phyloP scores from a whole-genome alignment of 768 basidiomycete species.

The Tricholoma bakamatsutake region DNA sequence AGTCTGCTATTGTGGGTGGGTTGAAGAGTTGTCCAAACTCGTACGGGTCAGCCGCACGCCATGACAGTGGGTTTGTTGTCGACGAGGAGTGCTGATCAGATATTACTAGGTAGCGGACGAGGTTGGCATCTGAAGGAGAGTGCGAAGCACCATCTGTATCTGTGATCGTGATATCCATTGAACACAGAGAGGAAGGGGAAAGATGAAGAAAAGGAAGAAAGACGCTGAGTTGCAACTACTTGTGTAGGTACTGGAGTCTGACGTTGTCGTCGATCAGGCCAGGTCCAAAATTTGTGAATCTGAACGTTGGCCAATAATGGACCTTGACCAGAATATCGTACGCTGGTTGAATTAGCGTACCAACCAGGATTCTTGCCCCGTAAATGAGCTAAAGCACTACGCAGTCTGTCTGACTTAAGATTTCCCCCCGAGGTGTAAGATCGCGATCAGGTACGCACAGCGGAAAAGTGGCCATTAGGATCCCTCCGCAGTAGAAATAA shows the following conservation, averaged over 20 bases:
- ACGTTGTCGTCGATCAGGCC: not conserved
- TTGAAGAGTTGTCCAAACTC: not conserved
- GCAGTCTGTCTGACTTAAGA: too few relatives aligned
- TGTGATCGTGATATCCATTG: not conserved
- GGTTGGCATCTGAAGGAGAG: not conserved
- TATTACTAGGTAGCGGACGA: not conserved
- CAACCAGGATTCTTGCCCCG: not conserved
- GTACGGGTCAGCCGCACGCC: constrained; percentile 1
- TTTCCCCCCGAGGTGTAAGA: too few relatives aligned
- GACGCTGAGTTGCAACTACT: not conserved
- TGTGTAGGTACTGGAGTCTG: not conserved
- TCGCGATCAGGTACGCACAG: too few relatives aligned
- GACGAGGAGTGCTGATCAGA: not conserved
- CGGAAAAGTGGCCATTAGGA: too few relatives aligned
- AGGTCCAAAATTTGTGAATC: not conserved
- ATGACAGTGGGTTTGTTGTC: not conserved
- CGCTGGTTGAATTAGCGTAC: not conserved
- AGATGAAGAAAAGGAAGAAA: not conserved
- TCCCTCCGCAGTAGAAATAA: too few relatives aligned
- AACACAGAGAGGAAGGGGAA: not conserved
- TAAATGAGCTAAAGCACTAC: too few relatives aligned
- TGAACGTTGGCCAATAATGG: not conserved
- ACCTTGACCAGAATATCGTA: not conserved
- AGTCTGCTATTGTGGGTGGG: constrained; percentile 31
- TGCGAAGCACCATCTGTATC: not conserved